Evolutionary conservation across 257 asterid genomes (phyloP).

Genomic region (Salvia splendens): DNA sequence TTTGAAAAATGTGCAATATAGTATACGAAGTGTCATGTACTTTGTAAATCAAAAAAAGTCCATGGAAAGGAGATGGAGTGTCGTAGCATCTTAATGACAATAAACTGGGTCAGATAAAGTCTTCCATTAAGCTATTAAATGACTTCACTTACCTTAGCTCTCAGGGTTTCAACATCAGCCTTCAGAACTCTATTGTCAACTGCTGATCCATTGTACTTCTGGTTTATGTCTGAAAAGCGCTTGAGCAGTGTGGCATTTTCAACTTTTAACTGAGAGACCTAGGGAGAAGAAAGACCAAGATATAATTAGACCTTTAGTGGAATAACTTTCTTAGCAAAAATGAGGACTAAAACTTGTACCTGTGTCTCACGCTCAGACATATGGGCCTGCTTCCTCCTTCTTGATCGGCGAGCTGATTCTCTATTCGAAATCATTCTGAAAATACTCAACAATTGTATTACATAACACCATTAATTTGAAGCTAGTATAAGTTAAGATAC

Average conservation of each 20-base stretch:
- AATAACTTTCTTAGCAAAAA: not conserved
- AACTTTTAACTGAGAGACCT: slow-evolving; percentile 78
- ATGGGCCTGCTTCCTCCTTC: no score
- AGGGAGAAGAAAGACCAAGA: slow-evolving; percentile 32
- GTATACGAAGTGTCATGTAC: not conserved
- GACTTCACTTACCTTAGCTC: slow-evolving; percentile 72
- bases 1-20: not conserved
- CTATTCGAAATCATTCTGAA: no score
- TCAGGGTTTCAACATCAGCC: slow-evolving; percentile 92
- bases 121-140: slow-evolving; percentile 1
- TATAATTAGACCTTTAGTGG: slow-evolving; percentile 8
- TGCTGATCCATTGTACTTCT: slow-evolving; percentile 86
- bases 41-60: not conserved
- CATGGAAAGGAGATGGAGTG: not conserved
- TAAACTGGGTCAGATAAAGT: not conserved
- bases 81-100: not conserved
- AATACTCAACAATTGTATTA: no score
- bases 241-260: slow-evolving; percentile 81
- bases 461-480: no score
- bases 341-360: not conserved
- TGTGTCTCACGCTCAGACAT: no score
- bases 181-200: slow-evolving; percentile 94
- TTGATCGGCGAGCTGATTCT: no score
- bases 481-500: no score
- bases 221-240: slow-evolving; percentile 77